Evolutionary conservation across 2,329 filamentous ascomycete species (phyloP).

Genomic region (Plenodomus biglobosus): DNA sequence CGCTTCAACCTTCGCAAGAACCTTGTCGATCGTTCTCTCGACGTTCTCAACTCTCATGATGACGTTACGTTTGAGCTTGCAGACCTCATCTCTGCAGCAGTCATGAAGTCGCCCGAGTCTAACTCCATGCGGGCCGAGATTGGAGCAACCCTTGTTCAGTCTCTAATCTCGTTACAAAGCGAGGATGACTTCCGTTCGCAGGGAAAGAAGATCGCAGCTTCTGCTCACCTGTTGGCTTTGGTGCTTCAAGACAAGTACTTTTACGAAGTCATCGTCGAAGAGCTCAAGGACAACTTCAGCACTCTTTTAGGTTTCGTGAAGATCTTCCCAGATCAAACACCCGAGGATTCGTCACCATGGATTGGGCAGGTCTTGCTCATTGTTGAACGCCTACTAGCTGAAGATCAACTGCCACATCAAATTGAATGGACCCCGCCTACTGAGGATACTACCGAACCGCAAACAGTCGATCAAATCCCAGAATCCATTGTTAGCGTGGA

Average conservation of each 20-base stretch:
- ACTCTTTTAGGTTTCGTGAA: constrained; percentile 79
- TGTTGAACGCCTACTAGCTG: constrained; percentile 84
- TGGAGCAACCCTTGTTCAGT: constrained; percentile 79
- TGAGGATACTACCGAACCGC: constrained; percentile 49
- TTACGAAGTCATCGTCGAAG: constrained; percentile 73
- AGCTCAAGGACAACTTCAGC: constrained; percentile 73
- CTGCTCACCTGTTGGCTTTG: constrained; percentile 86
- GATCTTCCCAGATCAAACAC: constrained; percentile 64
- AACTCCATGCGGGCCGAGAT: constrained; percentile 69
- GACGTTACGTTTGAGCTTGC: constrained; percentile 88
- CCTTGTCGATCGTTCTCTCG: constrained; percentile 85
- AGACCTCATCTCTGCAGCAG: constrained; percentile 77
- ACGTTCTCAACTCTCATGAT: constrained; percentile 85
- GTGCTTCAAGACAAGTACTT: constrained; percentile 82
- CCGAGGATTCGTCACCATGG: constrained; percentile 86
- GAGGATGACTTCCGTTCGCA: constrained; percentile 58
- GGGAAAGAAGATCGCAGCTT: constrained; percentile 78
- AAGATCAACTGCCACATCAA: constrained; percentile 78
- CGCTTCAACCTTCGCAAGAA: constrained; percentile 72
- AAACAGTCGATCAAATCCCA: constrained; percentile 61
- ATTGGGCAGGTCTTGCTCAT: constrained; percentile 88
- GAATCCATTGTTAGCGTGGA: constrained; percentile 64
- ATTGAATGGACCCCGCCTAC: constrained; percentile 68
- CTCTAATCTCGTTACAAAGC: constrained; percentile 69
- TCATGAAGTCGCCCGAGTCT: constrained; percentile 62